Conservation (phyloP, 352 stramenopile species). For the Pythium monospermum region DNA sequence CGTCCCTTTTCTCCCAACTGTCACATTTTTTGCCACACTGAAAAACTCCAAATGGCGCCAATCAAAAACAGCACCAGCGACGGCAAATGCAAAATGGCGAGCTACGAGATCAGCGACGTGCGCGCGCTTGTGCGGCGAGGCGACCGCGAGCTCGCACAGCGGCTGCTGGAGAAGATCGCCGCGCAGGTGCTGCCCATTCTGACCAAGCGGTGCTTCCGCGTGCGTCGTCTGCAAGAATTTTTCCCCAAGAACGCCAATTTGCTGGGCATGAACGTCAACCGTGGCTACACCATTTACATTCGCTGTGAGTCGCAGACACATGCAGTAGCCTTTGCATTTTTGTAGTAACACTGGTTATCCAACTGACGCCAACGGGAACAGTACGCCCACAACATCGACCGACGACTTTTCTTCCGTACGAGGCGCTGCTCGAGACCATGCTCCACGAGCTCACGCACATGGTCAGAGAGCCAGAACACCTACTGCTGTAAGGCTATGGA, state of each 20-base stretch:
- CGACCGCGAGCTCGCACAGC: slow-evolving; percentile 24
- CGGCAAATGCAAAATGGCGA: neutral
- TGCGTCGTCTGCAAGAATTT: slow-evolving; percentile 57
- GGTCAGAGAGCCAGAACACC: no score
- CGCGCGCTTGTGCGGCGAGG: slow-evolving; percentile 34
- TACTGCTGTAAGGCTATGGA: no score
- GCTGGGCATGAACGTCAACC: slow-evolving; percentile 81
- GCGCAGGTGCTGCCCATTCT: slow-evolving; percentile 53
- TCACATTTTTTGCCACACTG: no score
- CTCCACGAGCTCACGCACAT: slow-evolving; percentile 74
- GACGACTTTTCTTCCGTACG: slow-evolving; percentile 37
- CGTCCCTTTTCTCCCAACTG: no score
- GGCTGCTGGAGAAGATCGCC: slow-evolving; percentile 34
- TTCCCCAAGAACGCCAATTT: slow-evolving; percentile 52
- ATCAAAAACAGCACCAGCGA: neutral
- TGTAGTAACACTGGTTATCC: neutral
- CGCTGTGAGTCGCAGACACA: slow-evolving; percentile 36
- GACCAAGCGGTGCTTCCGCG: slow-evolving; percentile 42
- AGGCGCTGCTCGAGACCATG: slow-evolving; percentile 63
- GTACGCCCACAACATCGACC: slow-evolving; percentile 32
- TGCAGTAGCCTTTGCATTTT: no score
- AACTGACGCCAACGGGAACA: slow-evolving; percentile 1
- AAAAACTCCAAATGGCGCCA: neutral
- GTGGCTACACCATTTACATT: slow-evolving; percentile 64
- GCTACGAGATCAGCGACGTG: slow-evolving; percentile 23